phyloP scores from a whole-genome alignment of 768 basidiomycete genomes.

The Scleroderma bovista region DNA sequence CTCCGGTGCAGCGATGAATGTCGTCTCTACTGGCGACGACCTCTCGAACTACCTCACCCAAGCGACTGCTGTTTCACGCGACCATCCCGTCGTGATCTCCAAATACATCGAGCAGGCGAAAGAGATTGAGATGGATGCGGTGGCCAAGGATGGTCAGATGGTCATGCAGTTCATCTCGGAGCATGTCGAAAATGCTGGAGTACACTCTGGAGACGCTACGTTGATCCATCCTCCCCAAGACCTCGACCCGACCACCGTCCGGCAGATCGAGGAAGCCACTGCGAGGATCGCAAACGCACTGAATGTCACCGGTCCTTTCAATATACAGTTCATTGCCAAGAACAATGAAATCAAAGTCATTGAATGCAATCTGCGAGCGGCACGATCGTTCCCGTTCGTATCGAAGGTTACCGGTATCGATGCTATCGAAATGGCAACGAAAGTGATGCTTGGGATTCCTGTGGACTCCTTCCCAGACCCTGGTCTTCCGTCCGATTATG shows the following conservation, averaged over 20 bases:
- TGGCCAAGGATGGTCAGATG: conserved; percentile 96
- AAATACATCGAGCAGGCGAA: conserved; percentile 99
- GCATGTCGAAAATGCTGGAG: conserved; percentile 74
- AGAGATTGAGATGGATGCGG: conserved; percentile 99
- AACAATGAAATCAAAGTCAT: conserved; percentile 99
- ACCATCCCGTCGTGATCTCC: conserved; percentile 96
- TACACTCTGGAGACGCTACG: conserved; percentile 93
- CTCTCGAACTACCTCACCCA: conserved; percentile 88
- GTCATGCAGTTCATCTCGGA: conserved; percentile 99
- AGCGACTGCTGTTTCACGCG: conserved; percentile 92
- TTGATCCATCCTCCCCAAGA: conserved; percentile 98
- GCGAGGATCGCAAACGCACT: conserved; percentile 96
- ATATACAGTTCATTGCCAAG: conserved; percentile 99
- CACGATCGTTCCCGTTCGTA: conserved; percentile 97
- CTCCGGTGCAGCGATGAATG: conserved; percentile 99
- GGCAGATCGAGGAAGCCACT: conserved; percentile 94
- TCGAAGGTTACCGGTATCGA: conserved; percentile 98
- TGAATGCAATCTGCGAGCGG: conserved; percentile 97
- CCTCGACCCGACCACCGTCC: conserved; percentile 92
- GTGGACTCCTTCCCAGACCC: conserved; percentile 88
- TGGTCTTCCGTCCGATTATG: conserved; percentile 86
- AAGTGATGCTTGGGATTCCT: conserved; percentile 92
- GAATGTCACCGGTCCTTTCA: conserved; percentile 97
- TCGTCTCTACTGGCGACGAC: conserved; percentile 91
- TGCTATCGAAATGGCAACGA: conserved; percentile 98